Conservation (phyloP, 140 eudicot species). For the Cichorium intybus region DNA sequence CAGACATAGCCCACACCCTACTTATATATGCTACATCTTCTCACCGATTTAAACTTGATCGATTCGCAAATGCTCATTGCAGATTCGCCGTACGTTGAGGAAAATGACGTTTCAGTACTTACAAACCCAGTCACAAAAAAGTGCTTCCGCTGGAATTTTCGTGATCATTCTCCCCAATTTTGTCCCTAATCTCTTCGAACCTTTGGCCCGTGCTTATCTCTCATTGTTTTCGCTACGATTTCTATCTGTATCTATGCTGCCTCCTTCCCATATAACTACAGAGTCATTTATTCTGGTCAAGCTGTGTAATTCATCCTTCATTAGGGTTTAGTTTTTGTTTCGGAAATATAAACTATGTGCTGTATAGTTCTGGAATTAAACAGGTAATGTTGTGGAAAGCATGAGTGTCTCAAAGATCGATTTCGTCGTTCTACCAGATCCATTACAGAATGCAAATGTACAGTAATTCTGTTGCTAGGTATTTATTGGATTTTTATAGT, state of each 20-base stretch:
- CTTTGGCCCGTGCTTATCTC: constrained; percentile 60
- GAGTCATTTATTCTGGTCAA: not conserved
- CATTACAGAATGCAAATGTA: too few species aligned
- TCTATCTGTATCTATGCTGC: constrained; percentile 3
- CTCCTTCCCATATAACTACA: not conserved
- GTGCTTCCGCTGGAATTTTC: constrained; percentile 44
- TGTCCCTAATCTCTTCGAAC: constrained; percentile 60
- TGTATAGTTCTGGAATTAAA: not conserved
- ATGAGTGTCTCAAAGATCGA: too few species aligned
- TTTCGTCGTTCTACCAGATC: too few species aligned
- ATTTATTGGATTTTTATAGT: too few species aligned
- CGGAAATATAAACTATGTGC: not conserved
- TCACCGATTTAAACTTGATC: not conserved
- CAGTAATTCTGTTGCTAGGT: too few species aligned
- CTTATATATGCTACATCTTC: not conserved
- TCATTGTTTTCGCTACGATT: constrained; percentile 51
- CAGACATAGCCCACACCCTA: not conserved
- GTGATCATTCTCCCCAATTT: constrained; percentile 50
- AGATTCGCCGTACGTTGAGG: not conserved
- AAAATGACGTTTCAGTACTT: constrained; percentile 25
- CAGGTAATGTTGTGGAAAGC: not conserved
- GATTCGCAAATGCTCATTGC: constrained; percentile 20
- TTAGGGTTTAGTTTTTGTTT: not conserved
- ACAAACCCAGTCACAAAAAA: constrained; percentile 33
- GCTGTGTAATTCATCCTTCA: not conserved